Evolutionary conservation across 192 early-diverging fungal species (phyloP), one percentile per base, ranked within the genome.

Genomic region (Kappamyces sp.): DNA sequence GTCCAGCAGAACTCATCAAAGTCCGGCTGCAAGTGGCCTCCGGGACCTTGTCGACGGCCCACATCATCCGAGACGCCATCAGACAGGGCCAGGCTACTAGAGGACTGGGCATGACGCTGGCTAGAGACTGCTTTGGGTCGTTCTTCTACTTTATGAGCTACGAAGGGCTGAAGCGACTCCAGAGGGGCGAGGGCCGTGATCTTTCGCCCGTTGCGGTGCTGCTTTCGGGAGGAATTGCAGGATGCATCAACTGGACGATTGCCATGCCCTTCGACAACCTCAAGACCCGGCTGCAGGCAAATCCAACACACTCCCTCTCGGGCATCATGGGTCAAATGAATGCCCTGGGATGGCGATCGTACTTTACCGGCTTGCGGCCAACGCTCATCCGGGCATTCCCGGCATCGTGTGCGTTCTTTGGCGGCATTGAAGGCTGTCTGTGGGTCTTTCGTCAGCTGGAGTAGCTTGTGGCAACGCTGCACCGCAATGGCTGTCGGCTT

Each of bases 1-100:
- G 87, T n/a, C 95, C 95, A 32, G 87, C 86, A 58, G 92, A 98
- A 69, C 87, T 90, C 51, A 86, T 98, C 75, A 98, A 98, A 77
- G 88, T 92, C 49, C 72, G 89, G 51, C 82, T 98, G 67, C 95
- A 98, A 70, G 76, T 90, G 15, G 46, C 60, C 8, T 38, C 23
- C 23, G 23, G 23, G 23, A 23, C 23, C 23, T 23, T 23, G 23
- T 23, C 23, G 23, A 23, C 23, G 0, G 23, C 23, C 23, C 23
- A 23, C 23, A 23, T 23, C 23, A 23, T 23, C 23, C 23, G 23
- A 23, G 23, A 23, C 23, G 23, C 23, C 23, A 23, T 23, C 23
- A 23, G 23, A 23, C 23, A 23, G 23, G 23, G 23, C 23, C 23
- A 23, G 0, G 23, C 23, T 0, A 23, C 89, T 80, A 79, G 88